Evolutionary conservation across 129 eudicot genomes (phyloP), one percentile per base, ranked within the genome.

Genomic region (Flaveria trinervia): DNA sequence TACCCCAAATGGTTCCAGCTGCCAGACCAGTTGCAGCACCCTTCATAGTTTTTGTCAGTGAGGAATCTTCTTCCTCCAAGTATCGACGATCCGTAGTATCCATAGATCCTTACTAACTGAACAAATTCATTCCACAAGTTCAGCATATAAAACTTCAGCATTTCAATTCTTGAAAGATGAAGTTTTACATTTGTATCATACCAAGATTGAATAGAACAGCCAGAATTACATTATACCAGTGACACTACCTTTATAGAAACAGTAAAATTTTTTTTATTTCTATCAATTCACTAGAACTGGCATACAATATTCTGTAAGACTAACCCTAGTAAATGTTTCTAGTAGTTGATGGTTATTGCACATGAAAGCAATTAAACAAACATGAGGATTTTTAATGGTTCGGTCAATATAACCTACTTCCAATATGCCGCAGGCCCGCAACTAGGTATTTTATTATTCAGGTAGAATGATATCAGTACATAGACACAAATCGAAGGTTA

Each of bases 1-100:
- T 87, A 70, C 98, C 98, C 88, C 87, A 94, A 55, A 94, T 83
- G 25, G 98, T 94, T n/a, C 98, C 98, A 20, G 92, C 93, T 36
- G 81, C 93, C 10, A 94, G 69, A 67, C 98, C 98, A 25, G 85
- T 7, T 11, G 93, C 85, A 44, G 93, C 83, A 48, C 93, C 98
- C 82, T 94, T 94, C 68, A 91, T 77, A 13, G 85, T 83, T 79
- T 94, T 94, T 76, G 80, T 81, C 64, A 71, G 44, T 50, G 97
- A 79, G 4, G 89, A 75, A 75, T 91, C 97, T 48, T 91, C 92
- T 68, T 94, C 97, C 81, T 89, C 98, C 72, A 91, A 70, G 52
- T 87, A 84, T 79, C 95, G 89, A 49, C 83, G 88, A 62, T 91
- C 96, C n/a, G 89, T 73, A 68, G 89, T 76, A 77, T 90, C 98